Evolutionary conservation across 1,139 yeast species (phyloP).

Genomic region (Suhomyces bokatorum): DNA sequence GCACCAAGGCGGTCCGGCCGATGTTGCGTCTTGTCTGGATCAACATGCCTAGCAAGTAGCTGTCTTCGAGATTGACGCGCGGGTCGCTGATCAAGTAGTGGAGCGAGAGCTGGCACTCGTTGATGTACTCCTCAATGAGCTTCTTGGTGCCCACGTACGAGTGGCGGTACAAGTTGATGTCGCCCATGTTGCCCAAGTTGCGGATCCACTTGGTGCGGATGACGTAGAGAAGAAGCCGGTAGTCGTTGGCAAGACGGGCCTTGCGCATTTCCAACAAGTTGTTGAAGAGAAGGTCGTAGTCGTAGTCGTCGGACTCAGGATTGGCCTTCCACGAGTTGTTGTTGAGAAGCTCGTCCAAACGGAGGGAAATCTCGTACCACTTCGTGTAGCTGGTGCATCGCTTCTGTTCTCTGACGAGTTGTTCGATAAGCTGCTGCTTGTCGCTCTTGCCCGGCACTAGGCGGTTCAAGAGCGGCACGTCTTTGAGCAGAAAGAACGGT

Average conservation of each 20-base stretch:
- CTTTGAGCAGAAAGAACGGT: slow-evolving; percentile 10
- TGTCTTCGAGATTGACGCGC: slow-evolving; percentile 59
- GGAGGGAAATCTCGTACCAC: slow-evolving; percentile 66
- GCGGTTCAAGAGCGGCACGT: slow-evolving; percentile 31
- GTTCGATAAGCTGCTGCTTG: slow-evolving; percentile 26
- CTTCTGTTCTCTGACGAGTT: slow-evolving; percentile 50
- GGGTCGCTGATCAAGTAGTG: slow-evolving; percentile 43
- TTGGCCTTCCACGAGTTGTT: slow-evolving; percentile 71
- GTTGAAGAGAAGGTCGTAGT: slow-evolving; percentile 58
- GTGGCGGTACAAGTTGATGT: slow-evolving; percentile 71
- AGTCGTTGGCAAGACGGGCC: slow-evolving; percentile 61
- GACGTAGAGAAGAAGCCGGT: slow-evolving; percentile 61
- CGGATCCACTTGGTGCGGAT: slow-evolving; percentile 85
- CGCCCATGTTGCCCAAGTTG: slow-evolving; percentile 86
- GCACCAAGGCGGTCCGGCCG: slow-evolving; percentile 89
- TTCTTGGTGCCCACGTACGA: slow-evolving; percentile 84
- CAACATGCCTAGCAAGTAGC: slow-evolving; percentile 71
- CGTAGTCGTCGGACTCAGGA: slow-evolving; percentile 66
- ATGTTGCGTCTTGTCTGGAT: slow-evolving; percentile 87
- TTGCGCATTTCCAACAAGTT: slow-evolving; percentile 58
- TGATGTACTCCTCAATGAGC: slow-evolving; percentile 77
- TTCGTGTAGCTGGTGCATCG: slow-evolving; percentile 64
- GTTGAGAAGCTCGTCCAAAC: slow-evolving; percentile 64
- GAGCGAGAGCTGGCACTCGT: slow-evolving; percentile 71
- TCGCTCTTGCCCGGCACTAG: slow-evolving; percentile 31